Evolutionary conservation across 2,329 filamentous ascomycete genomes (phyloP).

Genomic region (Fusarium pseudocircinatum): DNA sequence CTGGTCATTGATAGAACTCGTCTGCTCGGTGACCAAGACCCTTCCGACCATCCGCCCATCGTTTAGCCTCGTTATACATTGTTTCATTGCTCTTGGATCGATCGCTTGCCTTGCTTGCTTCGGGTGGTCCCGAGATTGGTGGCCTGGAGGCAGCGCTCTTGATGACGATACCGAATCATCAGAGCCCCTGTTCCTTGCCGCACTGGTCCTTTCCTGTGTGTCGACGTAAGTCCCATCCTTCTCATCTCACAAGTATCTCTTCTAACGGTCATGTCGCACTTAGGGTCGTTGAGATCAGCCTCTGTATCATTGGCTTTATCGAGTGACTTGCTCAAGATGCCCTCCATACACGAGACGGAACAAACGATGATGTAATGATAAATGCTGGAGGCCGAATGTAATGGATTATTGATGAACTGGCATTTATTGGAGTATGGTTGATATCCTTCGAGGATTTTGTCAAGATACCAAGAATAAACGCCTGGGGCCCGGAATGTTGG

Average conservation of each 20-base stretch:
- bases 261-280: not conserved
- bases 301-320: not conserved
- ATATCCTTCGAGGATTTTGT: not conserved
- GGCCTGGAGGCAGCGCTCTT: not conserved
- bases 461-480: not conserved
- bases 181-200: not conserved
- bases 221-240: not conserved
- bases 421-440: not conserved
- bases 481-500: no score
- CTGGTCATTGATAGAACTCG: not conserved
- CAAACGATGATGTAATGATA: not conserved
- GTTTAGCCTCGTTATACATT: not conserved
- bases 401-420: not conserved
- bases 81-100: not conserved
- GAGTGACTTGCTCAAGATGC: not conserved
- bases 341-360: not conserved
- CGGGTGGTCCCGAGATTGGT: not conserved
- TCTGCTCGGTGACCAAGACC: not conserved
- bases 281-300: not conserved
- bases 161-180: not conserved
- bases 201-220: not conserved
- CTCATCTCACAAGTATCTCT: fast-evolving
- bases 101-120: not conserved
- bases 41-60: not conserved
- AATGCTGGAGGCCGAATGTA: fast-evolving